Evolutionary conservation across 1,139 yeast species (phyloP).

Genomic region (Magnusiomyces paraingens): DNA sequence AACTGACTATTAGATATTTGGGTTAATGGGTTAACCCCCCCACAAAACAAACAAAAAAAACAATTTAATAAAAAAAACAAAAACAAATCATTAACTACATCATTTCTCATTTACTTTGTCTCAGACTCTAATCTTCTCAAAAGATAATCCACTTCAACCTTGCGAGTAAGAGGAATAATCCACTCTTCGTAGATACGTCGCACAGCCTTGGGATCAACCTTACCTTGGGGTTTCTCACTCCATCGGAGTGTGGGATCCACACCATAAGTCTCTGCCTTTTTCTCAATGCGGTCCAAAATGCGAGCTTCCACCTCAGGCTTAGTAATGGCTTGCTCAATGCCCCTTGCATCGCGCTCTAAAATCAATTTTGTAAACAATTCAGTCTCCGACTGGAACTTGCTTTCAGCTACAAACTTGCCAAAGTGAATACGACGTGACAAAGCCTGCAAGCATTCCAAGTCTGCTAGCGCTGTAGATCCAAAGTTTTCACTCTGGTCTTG

Average conservation of each 20-base stretch:
- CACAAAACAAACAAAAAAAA: not conserved
- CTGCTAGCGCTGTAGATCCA: conserved; percentile 81
- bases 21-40: conserved; percentile 19
- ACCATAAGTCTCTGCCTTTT: conserved; percentile 82
- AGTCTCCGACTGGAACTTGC: conserved; percentile 69
- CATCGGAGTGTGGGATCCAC: conserved; percentile 74
- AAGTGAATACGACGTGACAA: conserved; percentile 92
- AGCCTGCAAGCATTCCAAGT: conserved; percentile 81
- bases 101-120: not conserved
- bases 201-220: conserved; percentile 72
- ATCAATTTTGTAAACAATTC: conserved; percentile 62
- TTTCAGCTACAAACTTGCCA: conserved; percentile 96
- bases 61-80: not conserved
- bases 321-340: conserved; percentile 76
- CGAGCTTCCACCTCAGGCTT: conserved; percentile 79
- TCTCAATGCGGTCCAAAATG: conserved; percentile 68
- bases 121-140: conserved; percentile 68
- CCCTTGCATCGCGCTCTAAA: conserved; percentile 54
- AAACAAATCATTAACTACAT: not conserved
- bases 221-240: conserved; percentile 63
- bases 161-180: conserved; percentile 89
- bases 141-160: conserved; percentile 88
- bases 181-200: conserved; percentile 79
- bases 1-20: conserved; percentile 51
- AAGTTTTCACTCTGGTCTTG: conserved; percentile 72